Conservation (phyloP, 441 rosid genomes). For the Sinapis alba region DNA sequence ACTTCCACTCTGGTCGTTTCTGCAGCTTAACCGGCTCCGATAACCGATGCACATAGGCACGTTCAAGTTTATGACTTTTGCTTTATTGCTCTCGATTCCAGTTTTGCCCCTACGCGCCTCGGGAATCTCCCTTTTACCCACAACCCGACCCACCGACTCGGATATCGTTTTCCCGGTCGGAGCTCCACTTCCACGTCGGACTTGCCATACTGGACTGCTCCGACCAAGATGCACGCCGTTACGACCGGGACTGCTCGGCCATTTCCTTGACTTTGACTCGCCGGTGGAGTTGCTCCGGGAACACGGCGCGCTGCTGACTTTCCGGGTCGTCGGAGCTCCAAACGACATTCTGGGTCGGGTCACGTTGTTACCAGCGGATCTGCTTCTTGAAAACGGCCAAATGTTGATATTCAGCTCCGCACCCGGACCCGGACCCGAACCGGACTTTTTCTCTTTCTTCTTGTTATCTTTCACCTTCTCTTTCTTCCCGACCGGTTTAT, state of each 20-base stretch:
- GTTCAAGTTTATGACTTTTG: constrained; percentile 60
- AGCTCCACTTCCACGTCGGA: constrained; percentile 53
- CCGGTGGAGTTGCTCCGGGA: constrained; percentile 90
- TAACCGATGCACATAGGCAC: constrained; percentile 74
- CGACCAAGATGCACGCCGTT: constrained; percentile 78
- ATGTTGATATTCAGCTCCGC: constrained; percentile 83
- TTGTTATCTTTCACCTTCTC: constrained; percentile 41
- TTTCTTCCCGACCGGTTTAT: constrained; percentile 36
- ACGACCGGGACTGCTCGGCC: constrained; percentile 76
- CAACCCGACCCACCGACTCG: constrained; percentile 36
- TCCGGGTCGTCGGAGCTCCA: constrained; percentile 52
- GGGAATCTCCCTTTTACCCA: constrained; percentile 38
- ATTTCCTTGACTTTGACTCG: constrained; percentile 76
- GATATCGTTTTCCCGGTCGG: constrained; percentile 28
- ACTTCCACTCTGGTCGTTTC: constrained; percentile 46
- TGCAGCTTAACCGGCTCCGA: constrained; percentile 64
- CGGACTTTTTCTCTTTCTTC: constrained; percentile 45
- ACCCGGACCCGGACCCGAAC: constrained; percentile 42
- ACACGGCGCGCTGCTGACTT: constrained; percentile 91
- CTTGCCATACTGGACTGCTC: constrained; percentile 89
- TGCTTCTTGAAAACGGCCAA: constrained; percentile 91
- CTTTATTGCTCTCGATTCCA: constrained; percentile 38
- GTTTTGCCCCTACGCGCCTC: constrained; percentile 42
- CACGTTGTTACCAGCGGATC: constrained; percentile 76
- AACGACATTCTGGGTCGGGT: constrained; percentile 57